Conservation (phyloP, 208 protist species). For the Wallacemonas sp. region DNA sequence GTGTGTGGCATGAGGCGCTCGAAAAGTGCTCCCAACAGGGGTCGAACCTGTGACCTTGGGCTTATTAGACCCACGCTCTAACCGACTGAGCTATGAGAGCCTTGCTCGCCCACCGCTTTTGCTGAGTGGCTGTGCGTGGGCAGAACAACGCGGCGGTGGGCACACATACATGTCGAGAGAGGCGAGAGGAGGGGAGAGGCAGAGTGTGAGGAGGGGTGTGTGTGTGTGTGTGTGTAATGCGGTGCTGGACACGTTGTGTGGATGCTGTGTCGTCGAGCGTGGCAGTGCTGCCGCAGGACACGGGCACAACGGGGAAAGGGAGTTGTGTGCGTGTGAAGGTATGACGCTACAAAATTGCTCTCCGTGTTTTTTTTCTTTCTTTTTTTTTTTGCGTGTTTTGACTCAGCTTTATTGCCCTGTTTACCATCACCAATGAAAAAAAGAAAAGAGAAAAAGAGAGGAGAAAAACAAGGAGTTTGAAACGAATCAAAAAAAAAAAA, state of each 20-base stretch:
- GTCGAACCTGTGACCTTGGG: constrained; percentile 13
- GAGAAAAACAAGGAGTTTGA: background rate
- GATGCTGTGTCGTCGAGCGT: too few relatives aligned
- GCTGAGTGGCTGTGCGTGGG: background rate
- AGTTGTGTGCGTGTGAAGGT: too few relatives aligned
- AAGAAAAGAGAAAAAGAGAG: background rate
- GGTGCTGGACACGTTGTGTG: too few relatives aligned
- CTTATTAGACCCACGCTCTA: constrained; percentile 19
- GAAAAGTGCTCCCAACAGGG: constrained; percentile 13
- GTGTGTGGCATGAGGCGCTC: background rate
- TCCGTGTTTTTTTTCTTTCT: background rate
- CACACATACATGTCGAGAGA: background rate
- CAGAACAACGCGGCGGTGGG: too few relatives aligned
- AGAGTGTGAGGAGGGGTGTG: background rate
- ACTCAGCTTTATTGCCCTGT: too few relatives aligned
- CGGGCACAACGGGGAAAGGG: too few relatives aligned
- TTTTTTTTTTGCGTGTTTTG: constrained; percentile 2
- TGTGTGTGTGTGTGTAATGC: background rate
- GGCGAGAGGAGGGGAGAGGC: background rate
- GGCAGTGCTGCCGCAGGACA: too few relatives aligned
- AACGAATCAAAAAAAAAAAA: background rate
- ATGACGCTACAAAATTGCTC: too few relatives aligned
- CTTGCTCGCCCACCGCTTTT: background rate
- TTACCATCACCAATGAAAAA: too few relatives aligned
- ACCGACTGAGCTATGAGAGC: constrained; percentile 22